These are phyloP conservation scores for Yamadazyma trypodendri DNA, from an alignment of 1,139 yeast species.

Conservation along the genomic window DNA sequence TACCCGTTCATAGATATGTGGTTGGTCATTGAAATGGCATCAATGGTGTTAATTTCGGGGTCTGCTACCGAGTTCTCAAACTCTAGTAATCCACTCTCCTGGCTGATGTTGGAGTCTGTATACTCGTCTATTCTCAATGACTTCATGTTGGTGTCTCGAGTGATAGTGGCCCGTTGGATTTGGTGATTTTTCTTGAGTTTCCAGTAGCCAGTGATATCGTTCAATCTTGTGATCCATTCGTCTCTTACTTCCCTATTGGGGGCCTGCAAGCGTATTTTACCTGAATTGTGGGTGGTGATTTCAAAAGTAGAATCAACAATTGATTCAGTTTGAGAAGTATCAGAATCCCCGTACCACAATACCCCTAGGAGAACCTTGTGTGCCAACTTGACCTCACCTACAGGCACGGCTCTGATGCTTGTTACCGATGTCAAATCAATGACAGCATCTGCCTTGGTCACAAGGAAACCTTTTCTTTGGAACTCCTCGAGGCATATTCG, in stretches of 20 bases:
- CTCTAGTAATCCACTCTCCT: constrained; percentile 54
- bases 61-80: constrained; percentile 53
- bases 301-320: constrained; percentile 51
- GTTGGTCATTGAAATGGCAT: constrained; percentile 57
- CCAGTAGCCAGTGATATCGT: constrained; percentile 60
- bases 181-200: constrained; percentile 43
- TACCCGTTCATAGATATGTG: constrained; percentile 63
- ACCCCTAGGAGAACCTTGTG: constrained; percentile 39
- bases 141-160: constrained; percentile 48
- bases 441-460: constrained; percentile 59
- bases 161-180: constrained; percentile 29
- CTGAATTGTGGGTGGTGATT: constrained; percentile 48
- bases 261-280: constrained; percentile 56
- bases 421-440: constrained; percentile 57
- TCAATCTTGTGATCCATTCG: constrained; percentile 62
- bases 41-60: constrained; percentile 51
- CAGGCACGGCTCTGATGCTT: constrained; percentile 30
- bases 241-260: constrained; percentile 49
- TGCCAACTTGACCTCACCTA: constrained; percentile 24
- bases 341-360: constrained; percentile 42
- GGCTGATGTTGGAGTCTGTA: constrained; percentile 56
- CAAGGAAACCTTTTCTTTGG: constrained; percentile 56
- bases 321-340: constrained; percentile 26
- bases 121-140: constrained; percentile 53
- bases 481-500: constrained; percentile 58